Evolutionary conservation across 139 green algal genomes (phyloP).

Genomic region (Picochlorum sp.): DNA sequence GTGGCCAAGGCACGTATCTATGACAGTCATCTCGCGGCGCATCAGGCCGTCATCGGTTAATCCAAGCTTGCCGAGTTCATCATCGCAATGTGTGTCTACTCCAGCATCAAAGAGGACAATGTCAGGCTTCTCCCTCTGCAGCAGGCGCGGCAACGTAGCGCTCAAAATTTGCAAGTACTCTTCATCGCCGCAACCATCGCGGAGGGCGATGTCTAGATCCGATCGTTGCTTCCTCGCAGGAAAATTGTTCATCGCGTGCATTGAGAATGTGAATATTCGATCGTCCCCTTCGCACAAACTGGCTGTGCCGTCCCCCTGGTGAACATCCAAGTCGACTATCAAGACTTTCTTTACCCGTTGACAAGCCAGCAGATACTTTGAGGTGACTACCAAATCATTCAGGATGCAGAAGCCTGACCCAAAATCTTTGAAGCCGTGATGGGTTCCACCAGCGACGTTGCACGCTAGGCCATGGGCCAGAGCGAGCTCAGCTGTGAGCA

Average conservation of each 20-base stretch:
- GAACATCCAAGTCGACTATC: constrained; percentile 85
- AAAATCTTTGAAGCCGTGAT: constrained; percentile 59
- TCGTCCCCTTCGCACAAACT: constrained; percentile 29
- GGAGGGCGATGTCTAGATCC: constrained; percentile 60
- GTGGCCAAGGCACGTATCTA: constrained; percentile 19
- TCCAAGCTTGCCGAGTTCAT: constrained; percentile 61
- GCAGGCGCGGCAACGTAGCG: constrained; percentile 37
- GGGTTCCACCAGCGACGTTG: constrained; percentile 77
- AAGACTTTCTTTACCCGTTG: constrained; percentile 46
- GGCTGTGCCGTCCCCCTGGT: constrained; percentile 73
- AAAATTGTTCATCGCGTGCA: constrained; percentile 81
- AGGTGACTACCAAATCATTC: constrained; percentile 76
- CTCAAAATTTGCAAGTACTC: constrained; percentile 42
- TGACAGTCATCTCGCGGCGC: constrained; percentile 66
- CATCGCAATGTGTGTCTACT: constrained; percentile 63
- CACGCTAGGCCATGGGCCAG: constrained; percentile 63
- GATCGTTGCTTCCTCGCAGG: constrained; percentile 66
- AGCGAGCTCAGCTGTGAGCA: constrained; percentile 78
- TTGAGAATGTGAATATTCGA: constrained; percentile 55
- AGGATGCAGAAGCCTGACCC: constrained; percentile 83
- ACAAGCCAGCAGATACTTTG: constrained; percentile 36
- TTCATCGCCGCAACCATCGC: constrained; percentile 53
- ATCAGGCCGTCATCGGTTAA: constrained; percentile 56
- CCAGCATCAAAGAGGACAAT: constrained; percentile 85
- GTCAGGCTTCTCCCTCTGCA: constrained; percentile 53